These are phyloP conservation scores for Filobasidium wieringae DNA, from an alignment of 768 basidiomycete genomes.

Conservation along the genomic window DNA sequence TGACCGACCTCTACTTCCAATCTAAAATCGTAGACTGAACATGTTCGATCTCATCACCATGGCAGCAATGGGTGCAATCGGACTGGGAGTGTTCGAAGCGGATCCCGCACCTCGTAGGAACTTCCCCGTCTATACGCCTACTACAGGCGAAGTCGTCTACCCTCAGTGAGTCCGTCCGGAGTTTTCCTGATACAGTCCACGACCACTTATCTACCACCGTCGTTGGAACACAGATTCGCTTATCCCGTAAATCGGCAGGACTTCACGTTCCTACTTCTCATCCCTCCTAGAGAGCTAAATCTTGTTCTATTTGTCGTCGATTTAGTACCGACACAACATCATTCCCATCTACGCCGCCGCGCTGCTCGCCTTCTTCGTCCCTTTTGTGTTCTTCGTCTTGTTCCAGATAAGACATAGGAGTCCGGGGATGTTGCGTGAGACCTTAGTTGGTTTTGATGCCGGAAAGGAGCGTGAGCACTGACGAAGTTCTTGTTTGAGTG, in stretches of 20 bases:
- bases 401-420: slow-evolving; percentile 46
- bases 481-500: slow-evolving; percentile 29
- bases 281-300: background rate
- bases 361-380: slow-evolving; percentile 48
- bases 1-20: slow-evolving; percentile 15
- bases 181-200: background rate
- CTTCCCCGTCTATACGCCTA: slow-evolving; percentile 28
- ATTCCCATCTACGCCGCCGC: slow-evolving; percentile 50
- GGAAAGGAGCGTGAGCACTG: too few species aligned
- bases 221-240: slow-evolving; percentile 22
- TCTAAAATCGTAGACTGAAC: slow-evolving; percentile 41
- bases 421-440: slow-evolving; percentile 3
- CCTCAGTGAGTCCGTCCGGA: slow-evolving; percentile 40
- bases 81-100: slow-evolving; percentile 49
- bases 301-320: background rate
- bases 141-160: slow-evolving; percentile 45
- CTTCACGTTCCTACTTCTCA: background rate
- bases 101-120: slow-evolving; percentile 33
- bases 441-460: too few species aligned
- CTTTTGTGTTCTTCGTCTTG: slow-evolving; percentile 49
- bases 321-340: slow-evolving; percentile 43
- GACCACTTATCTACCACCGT: background rate
- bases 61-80: slow-evolving; percentile 47
- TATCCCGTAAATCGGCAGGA: slow-evolving; percentile 38
- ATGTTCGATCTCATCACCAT: slow-evolving; percentile 49